phyloP scores from a whole-genome alignment of 371 early-diverging fungal genomes.

The Blakeslea trispora region DNA sequence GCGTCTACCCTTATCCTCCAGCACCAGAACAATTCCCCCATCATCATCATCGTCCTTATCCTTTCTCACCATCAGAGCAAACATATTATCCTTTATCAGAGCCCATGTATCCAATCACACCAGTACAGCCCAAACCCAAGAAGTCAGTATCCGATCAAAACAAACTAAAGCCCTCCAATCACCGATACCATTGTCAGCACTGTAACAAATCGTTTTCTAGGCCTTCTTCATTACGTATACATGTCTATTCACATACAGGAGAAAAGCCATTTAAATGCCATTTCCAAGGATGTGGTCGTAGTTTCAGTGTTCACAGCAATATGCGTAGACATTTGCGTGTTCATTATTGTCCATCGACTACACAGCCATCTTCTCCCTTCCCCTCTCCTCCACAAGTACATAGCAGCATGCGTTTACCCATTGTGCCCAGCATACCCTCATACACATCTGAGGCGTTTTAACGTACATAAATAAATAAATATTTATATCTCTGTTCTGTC shows the following conservation, averaged over 20 bases:
- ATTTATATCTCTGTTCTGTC: too few species aligned
- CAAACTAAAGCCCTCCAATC: background rate
- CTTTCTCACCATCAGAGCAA: too few species aligned
- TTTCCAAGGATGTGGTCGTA: constrained; percentile 61
- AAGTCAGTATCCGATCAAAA: background rate
- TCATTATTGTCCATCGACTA: constrained; percentile 29
- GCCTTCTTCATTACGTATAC: constrained; percentile 59
- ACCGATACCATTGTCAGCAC: constrained; percentile 29
- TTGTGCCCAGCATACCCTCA: constrained; percentile 11
- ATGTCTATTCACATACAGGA: constrained; percentile 75
- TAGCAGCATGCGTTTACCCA: constrained; percentile 22
- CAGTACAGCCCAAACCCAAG: background rate
- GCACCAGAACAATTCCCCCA: too few species aligned
- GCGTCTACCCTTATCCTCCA: too few species aligned
- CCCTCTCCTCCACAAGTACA: background rate
- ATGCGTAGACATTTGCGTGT: constrained; percentile 69
- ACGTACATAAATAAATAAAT: too few species aligned
- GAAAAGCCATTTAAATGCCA: constrained; percentile 72
- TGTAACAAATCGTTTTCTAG: constrained; percentile 33
- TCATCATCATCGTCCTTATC: too few species aligned
- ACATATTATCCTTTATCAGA: too few species aligned
- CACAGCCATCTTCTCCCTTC: too few species aligned
- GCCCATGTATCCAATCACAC: too few species aligned
- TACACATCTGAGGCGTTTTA: too few species aligned
- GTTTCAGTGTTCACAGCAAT: constrained; percentile 78